Evolutionary conservation across 768 basidiomycete genomes (phyloP), one percentile per base, ranked within the genome.

Genomic region (Xerocomellus chrysenteron): DNA sequence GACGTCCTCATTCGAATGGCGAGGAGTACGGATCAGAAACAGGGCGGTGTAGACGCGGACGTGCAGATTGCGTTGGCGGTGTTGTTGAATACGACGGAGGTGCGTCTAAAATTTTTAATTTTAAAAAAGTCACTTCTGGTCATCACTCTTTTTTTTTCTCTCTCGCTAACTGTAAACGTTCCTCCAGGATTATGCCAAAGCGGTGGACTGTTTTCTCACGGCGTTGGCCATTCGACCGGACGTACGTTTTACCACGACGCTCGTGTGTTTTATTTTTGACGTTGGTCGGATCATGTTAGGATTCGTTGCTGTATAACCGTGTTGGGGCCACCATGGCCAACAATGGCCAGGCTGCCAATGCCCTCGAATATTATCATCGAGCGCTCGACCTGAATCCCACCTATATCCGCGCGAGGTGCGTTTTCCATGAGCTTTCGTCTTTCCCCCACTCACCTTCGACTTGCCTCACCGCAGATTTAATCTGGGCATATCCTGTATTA

Each of bases 281-380:
- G 17, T 14, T 40, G 6, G 9, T 8, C 10, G 42, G 37, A 33
- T 28, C 13, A 30, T 21, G 17, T 54, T 64, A 95, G 92, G 94
- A 98, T 68, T 96, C 90, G 87, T 75, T 92, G 39, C 73, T 98
- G 55, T 96, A 91, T 73, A 98, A 98, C 67, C 84, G 95, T 16
- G 89, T 96, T 41, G 95, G 95, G 14, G 95, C 95, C 16, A 95
- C 93, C 6, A 85, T 94, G 75, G 95, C 95, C 26, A 98, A 97
- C 72, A 91, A 84, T 65, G 87, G 94, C 24, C 78, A 76, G 52
- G 81, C 93, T 13, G 83, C 82, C 36, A 84, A 92, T 50, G 95
- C 95, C n/a, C 77, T 94, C 3, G 77, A 87, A 56, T 96, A 92
- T 69, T 98, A 98, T 73, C 82, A 85, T 65, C 83, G 80, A 33